A percentile compares a stretch with the other conserved stretches of the same genome.
Conservation (phyloP, 2,329 filamentous ascomycete species). For the Trichoderma citrinoviride region DNA sequence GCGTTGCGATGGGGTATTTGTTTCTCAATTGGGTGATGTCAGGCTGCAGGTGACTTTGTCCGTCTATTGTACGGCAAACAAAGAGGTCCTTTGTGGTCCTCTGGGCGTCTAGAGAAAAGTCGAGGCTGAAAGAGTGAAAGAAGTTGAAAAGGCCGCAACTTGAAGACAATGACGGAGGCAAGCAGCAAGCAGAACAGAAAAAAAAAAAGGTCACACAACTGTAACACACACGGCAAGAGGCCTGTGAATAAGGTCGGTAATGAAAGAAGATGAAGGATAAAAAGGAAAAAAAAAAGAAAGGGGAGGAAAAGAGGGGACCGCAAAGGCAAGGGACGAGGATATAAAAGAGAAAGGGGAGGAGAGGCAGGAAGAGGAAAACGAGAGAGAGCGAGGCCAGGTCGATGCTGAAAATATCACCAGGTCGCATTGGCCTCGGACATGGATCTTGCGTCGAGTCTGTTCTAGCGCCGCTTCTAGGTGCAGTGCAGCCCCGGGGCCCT, state of each 20-base stretch:
- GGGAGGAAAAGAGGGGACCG: neutral
- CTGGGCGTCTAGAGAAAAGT: neutral
- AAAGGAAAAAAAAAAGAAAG: neutral
- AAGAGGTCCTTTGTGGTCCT: neutral
- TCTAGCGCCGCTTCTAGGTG: conserved; percentile 6
- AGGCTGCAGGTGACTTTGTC: neutral
- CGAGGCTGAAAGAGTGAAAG: neutral
- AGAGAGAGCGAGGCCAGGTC: neutral
- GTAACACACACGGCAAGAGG: neutral
- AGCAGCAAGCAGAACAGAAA: neutral
- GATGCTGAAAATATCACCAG: conserved; percentile 9
- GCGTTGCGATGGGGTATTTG: neutral
- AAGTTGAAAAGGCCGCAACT: neutral
- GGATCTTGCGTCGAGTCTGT: neutral
- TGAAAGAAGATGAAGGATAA: neutral
- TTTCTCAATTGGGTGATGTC: neutral
- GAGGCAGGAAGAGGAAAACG: neutral
- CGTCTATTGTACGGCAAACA: neutral
- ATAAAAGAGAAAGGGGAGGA: conserved; percentile 12
- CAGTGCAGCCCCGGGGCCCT: conserved; percentile 5
- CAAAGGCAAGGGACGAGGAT: neutral
- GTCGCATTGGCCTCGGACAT: neutral
- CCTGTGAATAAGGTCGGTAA: neutral
- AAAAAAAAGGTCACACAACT: neutral
- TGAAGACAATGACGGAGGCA: neutral